Conservation (phyloP, 192 early-diverging fungal genomes). For the Powellomyces hirtus region DNA sequence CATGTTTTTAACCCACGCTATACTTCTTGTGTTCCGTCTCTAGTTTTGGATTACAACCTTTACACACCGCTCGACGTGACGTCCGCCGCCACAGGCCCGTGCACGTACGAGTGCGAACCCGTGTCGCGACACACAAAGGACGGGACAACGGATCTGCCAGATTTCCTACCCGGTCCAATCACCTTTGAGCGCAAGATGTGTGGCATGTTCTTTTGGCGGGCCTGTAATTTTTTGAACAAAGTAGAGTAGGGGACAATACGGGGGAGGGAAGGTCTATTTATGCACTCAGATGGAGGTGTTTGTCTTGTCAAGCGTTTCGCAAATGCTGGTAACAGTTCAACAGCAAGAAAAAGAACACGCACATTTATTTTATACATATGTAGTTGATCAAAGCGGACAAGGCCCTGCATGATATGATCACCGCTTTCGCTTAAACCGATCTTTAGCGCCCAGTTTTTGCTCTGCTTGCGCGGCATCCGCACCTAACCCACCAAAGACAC, state of each 20-base stretch:
- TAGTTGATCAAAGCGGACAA: too few species aligned
- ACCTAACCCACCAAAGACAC: conserved; percentile 51
- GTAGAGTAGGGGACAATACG: too few species aligned
- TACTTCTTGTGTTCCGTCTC: neutral
- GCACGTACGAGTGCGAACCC: conserved; percentile 11
- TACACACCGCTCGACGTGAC: conserved; percentile 21
- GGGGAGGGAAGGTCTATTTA: too few species aligned
- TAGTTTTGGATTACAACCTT: conserved; percentile 30
- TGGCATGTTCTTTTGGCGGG: conserved; percentile 23
- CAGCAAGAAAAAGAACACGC: too few species aligned
- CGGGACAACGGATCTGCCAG: conserved; percentile 22
- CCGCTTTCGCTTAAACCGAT: conserved; percentile 54
- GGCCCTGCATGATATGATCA: too few species aligned
- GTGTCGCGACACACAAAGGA: neutral
- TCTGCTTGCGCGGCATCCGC: conserved; percentile 30
- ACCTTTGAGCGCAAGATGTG: conserved; percentile 29
- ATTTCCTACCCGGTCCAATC: conserved; percentile 29
- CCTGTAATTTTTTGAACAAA: conserved; percentile 3
- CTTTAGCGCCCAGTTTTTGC: conserved; percentile 53
- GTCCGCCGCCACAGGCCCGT: conserved; percentile 4
- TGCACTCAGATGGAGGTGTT: too few species aligned
- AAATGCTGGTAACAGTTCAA: too few species aligned
- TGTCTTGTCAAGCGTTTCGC: too few species aligned
- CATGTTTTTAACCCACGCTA: neutral
- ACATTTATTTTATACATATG: too few species aligned